These are phyloP conservation scores for Gnetum montanum DNA, from an alignment of 75 land plant species.

Conservation along the genomic window DNA sequence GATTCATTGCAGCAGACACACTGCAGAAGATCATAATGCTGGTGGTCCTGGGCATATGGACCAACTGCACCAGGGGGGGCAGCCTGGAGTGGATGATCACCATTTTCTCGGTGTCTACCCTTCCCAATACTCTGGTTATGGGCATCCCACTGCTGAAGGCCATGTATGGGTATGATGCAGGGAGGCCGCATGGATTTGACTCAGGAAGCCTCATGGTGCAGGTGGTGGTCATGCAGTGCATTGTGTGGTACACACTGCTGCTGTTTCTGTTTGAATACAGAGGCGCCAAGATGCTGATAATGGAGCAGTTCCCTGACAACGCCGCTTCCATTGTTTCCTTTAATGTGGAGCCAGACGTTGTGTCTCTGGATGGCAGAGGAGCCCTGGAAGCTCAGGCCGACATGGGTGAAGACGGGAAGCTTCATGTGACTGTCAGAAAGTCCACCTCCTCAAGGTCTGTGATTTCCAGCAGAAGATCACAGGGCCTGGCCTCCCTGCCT, in stretches of 20 bases:
- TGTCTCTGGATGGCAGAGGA: conserved; percentile 79
- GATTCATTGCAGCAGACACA: conserved; percentile 78
- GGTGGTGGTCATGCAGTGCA: conserved; percentile 82
- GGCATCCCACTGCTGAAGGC: conserved; percentile 80
- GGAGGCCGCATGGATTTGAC: conserved; percentile 56
- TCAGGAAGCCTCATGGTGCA: conserved; percentile 73
- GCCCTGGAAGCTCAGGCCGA: conserved; percentile 73
- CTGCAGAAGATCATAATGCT: conserved; percentile 65
- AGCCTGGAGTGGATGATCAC: conserved; percentile 83
- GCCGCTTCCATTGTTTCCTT: conserved; percentile 79
- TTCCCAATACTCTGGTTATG: conserved; percentile 90
- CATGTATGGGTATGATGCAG: conserved; percentile 64
- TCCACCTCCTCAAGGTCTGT: conserved; percentile 38
- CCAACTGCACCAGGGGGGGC: conserved; percentile 35
- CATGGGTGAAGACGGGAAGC: conserved; percentile 83
- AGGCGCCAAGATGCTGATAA: conserved; percentile 61
- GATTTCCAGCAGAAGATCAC: conserved; percentile 29
- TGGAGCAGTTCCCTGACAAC: conserved; percentile 82
- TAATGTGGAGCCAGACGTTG: conserved; percentile 78
- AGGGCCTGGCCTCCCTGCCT: conserved; percentile 18
- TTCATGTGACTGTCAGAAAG: conserved; percentile 67
- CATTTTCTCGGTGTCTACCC: conserved; percentile 63
- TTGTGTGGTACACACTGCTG: conserved; percentile 87
- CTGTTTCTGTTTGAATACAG: conserved; percentile 78
- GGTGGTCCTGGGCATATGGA: conserved; percentile 42